Evolutionary conservation across 768 basidiomycete genomes (phyloP), one percentile per base, ranked within the genome.

Genomic region (Pholiota molesta): DNA sequence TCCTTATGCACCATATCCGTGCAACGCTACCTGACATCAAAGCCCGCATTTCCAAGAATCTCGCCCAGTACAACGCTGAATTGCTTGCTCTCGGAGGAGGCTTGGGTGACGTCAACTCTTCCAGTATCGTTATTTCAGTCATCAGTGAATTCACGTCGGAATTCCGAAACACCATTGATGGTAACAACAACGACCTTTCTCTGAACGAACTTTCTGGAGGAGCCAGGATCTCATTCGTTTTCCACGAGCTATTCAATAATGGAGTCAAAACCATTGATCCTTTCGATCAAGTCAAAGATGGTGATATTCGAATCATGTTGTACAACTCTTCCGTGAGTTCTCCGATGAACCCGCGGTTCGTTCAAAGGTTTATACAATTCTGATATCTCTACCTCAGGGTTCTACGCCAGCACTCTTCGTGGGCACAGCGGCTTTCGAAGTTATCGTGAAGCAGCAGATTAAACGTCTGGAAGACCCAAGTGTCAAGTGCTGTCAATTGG

Each of bases 1-100:
- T 99, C 71, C 88, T 99, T 57, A 99, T 99, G 96, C 95, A 97
- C 77, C 97, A 99, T n/a, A 98, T 99, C 74, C 92, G 94, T 60
- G 87, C 93, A 57, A 97, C 95, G 21, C 84, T 99, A n/a, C 97
- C 97, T 33, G 97, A 99, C 73, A 99, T 99, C 83, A 99, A 99
- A 80, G 85, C 88, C 16, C 89, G 96, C 68, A 99, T 99, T 73
- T 83, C 88, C 19, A 84, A 90, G 63, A 95, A 98, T 69, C 83
- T 96, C 52, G 85, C 89, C 75, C 97, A 96, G 72, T 98, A 84
- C 81, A 93, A 85, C 61, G 80, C 87, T 1, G 97, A 99, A 74
- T 83, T 99, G 47, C 77, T 79, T 45, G 78, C 87, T 10, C 88
- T 99, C 33, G 97, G 97, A 62, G 97, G 97, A 13, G 80, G 93